These are phyloP conservation scores for Niebla homalea DNA, from an alignment of 495 filamentous ascomycete genomes.

Conservation along the genomic window DNA sequence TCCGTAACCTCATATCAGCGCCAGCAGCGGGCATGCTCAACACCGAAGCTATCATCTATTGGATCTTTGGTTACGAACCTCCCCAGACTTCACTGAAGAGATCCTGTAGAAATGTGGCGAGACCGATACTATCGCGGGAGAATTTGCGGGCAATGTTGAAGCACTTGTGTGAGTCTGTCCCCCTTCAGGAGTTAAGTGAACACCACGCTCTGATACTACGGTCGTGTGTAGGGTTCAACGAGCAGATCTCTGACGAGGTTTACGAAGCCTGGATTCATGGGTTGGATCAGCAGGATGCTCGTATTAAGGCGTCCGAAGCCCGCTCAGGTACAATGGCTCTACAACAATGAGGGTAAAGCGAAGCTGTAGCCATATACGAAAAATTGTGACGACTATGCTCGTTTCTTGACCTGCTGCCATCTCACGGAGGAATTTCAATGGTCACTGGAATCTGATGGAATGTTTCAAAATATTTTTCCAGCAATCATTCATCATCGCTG, in stretches of 20 bases:
- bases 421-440: not conserved
- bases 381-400: too few species aligned
- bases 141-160: not conserved
- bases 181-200: not conserved
- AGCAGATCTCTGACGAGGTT: not conserved
- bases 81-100: not conserved
- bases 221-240: not conserved
- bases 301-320: too few species aligned
- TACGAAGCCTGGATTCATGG: not conserved
- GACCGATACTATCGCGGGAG: not conserved
- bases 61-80: not conserved
- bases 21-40: not conserved
- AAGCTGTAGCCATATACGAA: too few species aligned
- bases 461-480: constrained; percentile 16
- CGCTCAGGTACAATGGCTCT: too few species aligned
- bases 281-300: too few species aligned
- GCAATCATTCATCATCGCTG: constrained; percentile 31
- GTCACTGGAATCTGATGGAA: constrained; percentile 12
- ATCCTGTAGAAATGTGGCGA: not conserved
- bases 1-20: not conserved
- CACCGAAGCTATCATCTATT: not conserved
- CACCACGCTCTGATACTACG: not conserved
- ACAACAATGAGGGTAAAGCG: too few species aligned
- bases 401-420: not conserved
- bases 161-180: not conserved